Percentiles rank a stretch among this genome's conserved stretches.
phyloP scores from a whole-genome alignment of 106 monocot species.

The Amphibolis antarctica region DNA sequence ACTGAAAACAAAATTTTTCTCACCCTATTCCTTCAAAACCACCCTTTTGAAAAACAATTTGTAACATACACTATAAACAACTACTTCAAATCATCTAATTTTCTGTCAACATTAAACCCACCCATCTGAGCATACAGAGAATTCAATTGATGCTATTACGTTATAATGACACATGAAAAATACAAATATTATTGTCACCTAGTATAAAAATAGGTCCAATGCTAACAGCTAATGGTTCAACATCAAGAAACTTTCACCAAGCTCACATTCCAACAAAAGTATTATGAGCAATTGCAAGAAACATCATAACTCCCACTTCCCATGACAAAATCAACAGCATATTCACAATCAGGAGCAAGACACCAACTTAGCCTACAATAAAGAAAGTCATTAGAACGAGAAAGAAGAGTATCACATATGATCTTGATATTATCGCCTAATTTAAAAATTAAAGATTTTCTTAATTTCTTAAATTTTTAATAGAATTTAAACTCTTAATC shows the following conservation, averaged over 20 bases:
- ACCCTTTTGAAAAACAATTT: slow-evolving; percentile 57
- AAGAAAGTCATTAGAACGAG: no score
- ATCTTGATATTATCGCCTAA: no score
- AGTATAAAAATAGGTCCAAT: slow-evolving; percentile 71
- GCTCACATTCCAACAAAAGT: no score
- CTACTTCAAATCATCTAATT: slow-evolving; percentile 67
- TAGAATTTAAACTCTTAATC: no score
- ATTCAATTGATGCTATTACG: background rate
- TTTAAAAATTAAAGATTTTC: no score
- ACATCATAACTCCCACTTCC: no score
- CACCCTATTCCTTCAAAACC: slow-evolving; percentile 60
- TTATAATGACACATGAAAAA: background rate
- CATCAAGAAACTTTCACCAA: slow-evolving; percentile 68
- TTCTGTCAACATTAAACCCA: slow-evolving; percentile 65
- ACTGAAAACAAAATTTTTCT: slow-evolving; percentile 1
- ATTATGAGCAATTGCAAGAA: no score
- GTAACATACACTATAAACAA: slow-evolving; percentile 65
- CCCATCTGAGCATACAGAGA: slow-evolving; percentile 60
- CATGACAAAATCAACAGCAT: no score
- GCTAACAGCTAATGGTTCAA: slow-evolving; percentile 54
- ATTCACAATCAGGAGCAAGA: no score
- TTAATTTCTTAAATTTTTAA: no score
- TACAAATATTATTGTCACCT: slow-evolving; percentile 21
- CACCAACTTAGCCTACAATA: no score
- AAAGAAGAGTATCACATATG: no score